Evolutionary conservation across 345 rosid species (phyloP).

Genomic region (Microcos paniculata): DNA sequence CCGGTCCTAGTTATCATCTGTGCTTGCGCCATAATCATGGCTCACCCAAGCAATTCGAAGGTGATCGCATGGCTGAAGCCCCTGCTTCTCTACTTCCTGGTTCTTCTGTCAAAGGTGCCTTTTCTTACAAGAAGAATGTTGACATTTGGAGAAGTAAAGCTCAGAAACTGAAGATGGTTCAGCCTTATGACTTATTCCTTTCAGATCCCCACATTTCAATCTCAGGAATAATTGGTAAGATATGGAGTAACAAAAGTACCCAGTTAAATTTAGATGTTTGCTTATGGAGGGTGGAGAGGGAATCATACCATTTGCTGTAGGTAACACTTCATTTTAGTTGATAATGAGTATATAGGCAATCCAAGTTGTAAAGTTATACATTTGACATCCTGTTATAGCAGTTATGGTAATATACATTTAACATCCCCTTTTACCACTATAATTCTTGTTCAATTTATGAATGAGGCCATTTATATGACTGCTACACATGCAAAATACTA

Average conservation of each 20-base stretch:
- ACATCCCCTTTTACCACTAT: background rate
- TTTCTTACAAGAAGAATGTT: slow-evolving; percentile 58
- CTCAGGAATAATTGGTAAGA: slow-evolving; percentile 72
- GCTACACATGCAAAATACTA: background rate
- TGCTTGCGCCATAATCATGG: slow-evolving; percentile 67
- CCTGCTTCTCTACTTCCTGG: slow-evolving; percentile 77
- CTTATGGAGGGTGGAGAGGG: background rate
- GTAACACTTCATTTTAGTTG: background rate
- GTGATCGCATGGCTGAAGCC: slow-evolving; percentile 29
- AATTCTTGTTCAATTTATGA: background rate
- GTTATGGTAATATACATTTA: background rate
- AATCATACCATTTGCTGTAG: background rate
- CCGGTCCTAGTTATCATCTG: slow-evolving; percentile 66
- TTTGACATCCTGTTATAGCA: too few relatives aligned
- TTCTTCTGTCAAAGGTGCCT: slow-evolving; percentile 54
- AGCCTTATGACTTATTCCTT: slow-evolving; percentile 75
- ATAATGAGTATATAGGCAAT: background rate
- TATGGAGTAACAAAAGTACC: slow-evolving; percentile 5
- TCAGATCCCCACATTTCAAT: slow-evolving; percentile 77
- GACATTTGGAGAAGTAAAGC: slow-evolving; percentile 78
- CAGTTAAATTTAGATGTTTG: background rate
- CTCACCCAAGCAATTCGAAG: slow-evolving; percentile 38
- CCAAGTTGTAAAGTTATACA: background rate
- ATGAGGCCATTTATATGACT: background rate
- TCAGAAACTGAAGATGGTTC: slow-evolving; percentile 57